Base-by-base conservation (phyloP, 2,329 filamentous ascomycete species). In the Madurella mycetomatis region DNA sequence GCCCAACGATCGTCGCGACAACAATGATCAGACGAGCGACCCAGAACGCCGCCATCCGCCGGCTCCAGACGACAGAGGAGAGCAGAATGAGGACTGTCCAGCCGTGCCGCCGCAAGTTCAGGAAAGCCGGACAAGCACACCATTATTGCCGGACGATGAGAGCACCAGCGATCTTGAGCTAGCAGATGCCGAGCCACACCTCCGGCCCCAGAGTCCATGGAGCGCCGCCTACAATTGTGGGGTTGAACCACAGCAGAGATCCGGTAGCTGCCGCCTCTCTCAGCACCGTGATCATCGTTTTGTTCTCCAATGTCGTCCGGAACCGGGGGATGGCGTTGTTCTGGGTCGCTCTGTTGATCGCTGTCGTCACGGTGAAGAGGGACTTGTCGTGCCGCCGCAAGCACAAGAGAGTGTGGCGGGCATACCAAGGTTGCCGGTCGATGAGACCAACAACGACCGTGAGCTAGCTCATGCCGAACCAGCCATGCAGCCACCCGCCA, bases 221-320 rank as follows among this genome's bases (percentile, higher is more conserved):
- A 32, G 34, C 44, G 34, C 44, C 42, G 49, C 56, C 52, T 53
- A 42, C 34, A 13, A 50, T 39, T 47, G 17, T 56, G 40, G 39
- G 50, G 53, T 49, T 58, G 45, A 48, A 41, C 19, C 37, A 51
- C 47, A 54, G 44, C 45, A 42, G 47, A 41, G 49, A 42, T 56
- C 51, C 41, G 42, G 30, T 31, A 56, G 51, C 55, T 54, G 46
- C 55, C 17, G 37, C 51, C 51, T 54, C 43, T 55, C 53, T 53
- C 50, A 49, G 17, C 46, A 53, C 17, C 31, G 25, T 42, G 46
- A 47, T 56, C 41, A 49, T 11, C 34, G 37, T 32, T n/a, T n/a
- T n/a, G n/a, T n/a, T n/a, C n/a, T n/a, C n/a, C n/a, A n/a, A n/a
- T n/a, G n/a, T n/a, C n/a, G n/a, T n/a, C n/a, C n/a, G n/a, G n/a